Evolutionary conservation across 441 rosid species (phyloP), one percentile per base, ranked within the genome.

Genomic region (Aquilaria agallochum): DNA sequence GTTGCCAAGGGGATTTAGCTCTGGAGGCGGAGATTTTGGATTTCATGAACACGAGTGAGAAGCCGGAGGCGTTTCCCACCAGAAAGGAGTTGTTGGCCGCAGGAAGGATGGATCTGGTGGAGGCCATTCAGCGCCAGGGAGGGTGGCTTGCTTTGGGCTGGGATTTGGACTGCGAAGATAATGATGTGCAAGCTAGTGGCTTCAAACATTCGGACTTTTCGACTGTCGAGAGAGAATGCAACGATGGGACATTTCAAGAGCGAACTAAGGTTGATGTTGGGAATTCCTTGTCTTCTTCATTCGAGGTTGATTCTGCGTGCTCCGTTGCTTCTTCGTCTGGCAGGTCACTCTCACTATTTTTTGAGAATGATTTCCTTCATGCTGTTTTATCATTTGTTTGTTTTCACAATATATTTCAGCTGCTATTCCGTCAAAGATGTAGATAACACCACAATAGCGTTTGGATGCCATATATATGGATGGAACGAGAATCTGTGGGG

Each of bases 101-200:
- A 9, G 95, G 82, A 73, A 86, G 97, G 76, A 60, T 68, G 74
- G 98, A 93, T 80, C 83, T 90, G 73, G 92, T 75, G 14, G 86
- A 82, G 70, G 81, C 74, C 64, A 85, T 93, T 56, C 51, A 71
- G 52, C 69, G 65, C 49, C 80, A 76, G 64, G 91, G 97, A 56
- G 96, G 98, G 2, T 90, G 98, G 97, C 88, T 90, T 45, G 76
- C 96, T 13, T 75, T 78, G 71, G 98, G 97, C 49, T 94, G 98
- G 98, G 90, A 84, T 66, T 72, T 66, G 68, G 87, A 83, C 66
- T 76, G 76, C 44, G 74, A 74, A n/a, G 72, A 62, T 33, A 62
- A 65, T 49, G 11, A 36, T 27, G 40, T 68, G 20, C 62, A 53
- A 32, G 75, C 55, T 30, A 62, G 67, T 48, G 61, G 30, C 53